Conservation (phyloP, 352 stramenopile genomes). For the Pythium chondricola region DNA sequence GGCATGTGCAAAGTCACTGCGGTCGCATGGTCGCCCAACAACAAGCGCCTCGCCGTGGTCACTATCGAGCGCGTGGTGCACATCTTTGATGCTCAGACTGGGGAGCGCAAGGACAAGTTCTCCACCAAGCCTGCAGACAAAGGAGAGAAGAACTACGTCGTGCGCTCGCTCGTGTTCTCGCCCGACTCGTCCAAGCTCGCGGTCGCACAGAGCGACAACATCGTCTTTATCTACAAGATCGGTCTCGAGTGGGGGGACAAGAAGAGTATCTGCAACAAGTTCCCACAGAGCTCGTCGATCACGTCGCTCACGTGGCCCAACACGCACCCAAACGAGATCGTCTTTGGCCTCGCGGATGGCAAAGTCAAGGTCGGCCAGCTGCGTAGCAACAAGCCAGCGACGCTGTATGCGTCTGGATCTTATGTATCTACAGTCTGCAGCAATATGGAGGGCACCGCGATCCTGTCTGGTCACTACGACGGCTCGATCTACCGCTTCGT, state of each 20-base stretch:
- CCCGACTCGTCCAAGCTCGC: slow-evolving; percentile 92
- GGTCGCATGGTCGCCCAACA: slow-evolving; percentile 91
- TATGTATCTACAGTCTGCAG: slow-evolving; percentile 85
- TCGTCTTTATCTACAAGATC: slow-evolving; percentile 96
- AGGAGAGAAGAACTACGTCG: slow-evolving; percentile 92
- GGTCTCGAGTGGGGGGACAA: slow-evolving; percentile 92
- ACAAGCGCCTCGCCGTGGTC: slow-evolving; percentile 87
- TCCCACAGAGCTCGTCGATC: slow-evolving; percentile 75
- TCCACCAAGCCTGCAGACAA: slow-evolving; percentile 94
- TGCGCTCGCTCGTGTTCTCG: slow-evolving; percentile 89
- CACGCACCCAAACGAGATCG: slow-evolving; percentile 88
- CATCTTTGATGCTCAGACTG: slow-evolving; percentile 90
- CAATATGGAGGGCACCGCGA: slow-evolving; percentile 79
- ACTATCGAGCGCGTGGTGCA: slow-evolving; percentile 91
- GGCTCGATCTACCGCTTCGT: slow-evolving; percentile 90
- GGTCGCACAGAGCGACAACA: slow-evolving; percentile 95
- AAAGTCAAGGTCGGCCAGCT: slow-evolving; percentile 93
- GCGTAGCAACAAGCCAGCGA: slow-evolving; percentile 89
- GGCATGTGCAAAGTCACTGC: slow-evolving; percentile 91
- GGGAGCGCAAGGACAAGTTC: slow-evolving; percentile 93
- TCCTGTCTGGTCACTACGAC: slow-evolving; percentile 90
- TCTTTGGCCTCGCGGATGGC: slow-evolving; percentile 92
- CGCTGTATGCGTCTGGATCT: slow-evolving; percentile 81
- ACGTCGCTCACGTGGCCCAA: slow-evolving; percentile 89
- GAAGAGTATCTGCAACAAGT: slow-evolving; percentile 97